Evolutionary conservation across 148 eudicot species (phyloP), one percentile per base, ranked within the genome.

Genomic region (Dysphania ambrosioides): DNA sequence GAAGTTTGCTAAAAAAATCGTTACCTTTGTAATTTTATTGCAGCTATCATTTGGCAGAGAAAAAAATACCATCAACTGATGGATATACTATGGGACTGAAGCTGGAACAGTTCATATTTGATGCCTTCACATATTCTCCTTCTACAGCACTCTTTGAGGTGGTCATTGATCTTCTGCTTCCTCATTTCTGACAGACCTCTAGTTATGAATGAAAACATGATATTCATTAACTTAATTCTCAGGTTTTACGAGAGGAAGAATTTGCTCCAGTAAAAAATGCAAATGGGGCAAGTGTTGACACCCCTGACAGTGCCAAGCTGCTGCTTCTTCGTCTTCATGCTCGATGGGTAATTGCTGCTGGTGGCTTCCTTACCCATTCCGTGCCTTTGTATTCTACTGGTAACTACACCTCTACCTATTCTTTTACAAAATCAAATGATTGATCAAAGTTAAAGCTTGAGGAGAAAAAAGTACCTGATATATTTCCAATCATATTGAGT

Each of bases 281-380:
- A 40, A 95, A 90, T 47, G 99, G 99, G 15, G 84, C 97, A 72
- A 92, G 87, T 81, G 86, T 75, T 81, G 99, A 95, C 85, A 95
- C 99, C 32, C 98, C 99, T 29, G 99, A 95, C 68, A 95, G 96
- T 80, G 99, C 99, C 34, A 80, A 89, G 53, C 81, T 95, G 66
- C 91, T 95, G 53, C 74, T 90, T 75, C 99, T 95, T 73, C 96
- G 99, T 30, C 90, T 95, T 53, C 99, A 95, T 78, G 74, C 97
- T 74, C 97, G 99, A 51, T 94, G 99, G 98, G 99, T 95, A 79
- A 88, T 86, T 82, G 94, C 94, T 84, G 97, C 99, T n/a, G 99
- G 99, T 32, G 99, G 99, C 64, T 95, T 95, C 82, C 75, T 95
- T 81, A 95, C 99, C 27, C 99, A 95, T 76, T 95, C 99, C 0